Conservation (phyloP, 345 rosid species). For the Bruguiera gymnorhiza region DNA sequence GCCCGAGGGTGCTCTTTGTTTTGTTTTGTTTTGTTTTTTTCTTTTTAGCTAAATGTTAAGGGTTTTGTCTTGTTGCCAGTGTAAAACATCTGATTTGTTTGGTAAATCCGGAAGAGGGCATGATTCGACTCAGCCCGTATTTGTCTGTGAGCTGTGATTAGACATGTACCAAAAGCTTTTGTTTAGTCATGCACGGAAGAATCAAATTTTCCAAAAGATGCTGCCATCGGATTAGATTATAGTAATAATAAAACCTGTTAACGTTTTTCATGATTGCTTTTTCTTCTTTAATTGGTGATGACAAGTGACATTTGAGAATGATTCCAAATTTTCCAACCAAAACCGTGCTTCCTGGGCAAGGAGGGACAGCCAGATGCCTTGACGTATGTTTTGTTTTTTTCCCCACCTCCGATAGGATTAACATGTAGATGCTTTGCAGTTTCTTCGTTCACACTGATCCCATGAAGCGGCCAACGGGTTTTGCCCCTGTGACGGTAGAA, state of each 20-base stretch:
- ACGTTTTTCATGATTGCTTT: not conserved
- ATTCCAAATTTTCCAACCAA: constrained; percentile 12
- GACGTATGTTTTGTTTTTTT: not conserved
- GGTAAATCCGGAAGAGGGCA: too few relatives aligned
- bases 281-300: not conserved
- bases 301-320: not conserved
- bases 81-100: constrained; percentile 8
- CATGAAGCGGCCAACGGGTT: not conserved
- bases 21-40: too few relatives aligned
- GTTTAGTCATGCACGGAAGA: constrained; percentile 25
- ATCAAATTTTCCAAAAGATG: not conserved
- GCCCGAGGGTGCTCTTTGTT: not conserved
- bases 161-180: constrained; percentile 15
- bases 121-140: constrained; percentile 10
- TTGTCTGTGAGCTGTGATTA: constrained; percentile 11
- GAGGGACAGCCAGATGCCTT: constrained; percentile 1
- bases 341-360: constrained; percentile 7
- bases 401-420: not conserved
- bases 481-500: not conserved
- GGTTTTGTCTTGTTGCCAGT: too few relatives aligned
- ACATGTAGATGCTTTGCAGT: not conserved
- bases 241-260: not conserved
- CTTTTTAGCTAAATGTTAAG: too few relatives aligned
- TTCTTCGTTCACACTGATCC: not conserved
- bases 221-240: not conserved